These are phyloP conservation scores for Gonapodya prolifera DNA, from an alignment of 192 early-diverging fungal genomes.

Conservation along the genomic window DNA sequence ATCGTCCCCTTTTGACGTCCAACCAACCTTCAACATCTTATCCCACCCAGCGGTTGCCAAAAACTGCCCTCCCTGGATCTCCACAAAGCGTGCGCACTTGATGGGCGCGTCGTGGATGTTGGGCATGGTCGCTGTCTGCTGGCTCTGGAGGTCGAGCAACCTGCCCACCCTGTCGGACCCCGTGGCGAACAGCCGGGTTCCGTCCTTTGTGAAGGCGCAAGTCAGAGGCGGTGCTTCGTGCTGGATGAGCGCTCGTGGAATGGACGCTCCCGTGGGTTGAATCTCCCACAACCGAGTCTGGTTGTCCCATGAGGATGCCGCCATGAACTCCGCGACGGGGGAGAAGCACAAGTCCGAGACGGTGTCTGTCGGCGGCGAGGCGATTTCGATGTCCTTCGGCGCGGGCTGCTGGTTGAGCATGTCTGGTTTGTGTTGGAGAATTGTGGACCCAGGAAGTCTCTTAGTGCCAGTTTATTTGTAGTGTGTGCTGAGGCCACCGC, in stretches of 20 bases:
- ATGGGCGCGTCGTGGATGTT: constrained; percentile 78
- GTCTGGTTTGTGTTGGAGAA: no score
- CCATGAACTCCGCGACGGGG: constrained; percentile 67
- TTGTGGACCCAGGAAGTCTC: no score
- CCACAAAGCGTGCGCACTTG: constrained; percentile 62
- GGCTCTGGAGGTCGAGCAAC: constrained; percentile 71
- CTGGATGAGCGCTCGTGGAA: constrained; percentile 63
- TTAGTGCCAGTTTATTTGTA: no score
- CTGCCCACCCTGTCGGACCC: constrained; percentile 81
- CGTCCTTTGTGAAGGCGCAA: constrained; percentile 68
- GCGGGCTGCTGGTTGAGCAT: no score
- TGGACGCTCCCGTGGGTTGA: constrained; percentile 54
- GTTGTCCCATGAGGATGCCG: constrained; percentile 86
- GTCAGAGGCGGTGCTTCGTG: constrained; percentile 76
- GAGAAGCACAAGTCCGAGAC: constrained; percentile 73
- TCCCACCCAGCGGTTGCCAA: constrained; percentile 91
- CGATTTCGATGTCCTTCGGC: no score
- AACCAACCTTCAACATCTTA: constrained; percentile 61
- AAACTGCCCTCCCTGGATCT: constrained; percentile 32
- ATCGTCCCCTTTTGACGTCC: neutral
- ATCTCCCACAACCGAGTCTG: constrained; percentile 90
- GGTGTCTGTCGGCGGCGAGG: constrained; percentile 56
- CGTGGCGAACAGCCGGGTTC: constrained; percentile 75
- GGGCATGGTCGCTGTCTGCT: constrained; percentile 71
- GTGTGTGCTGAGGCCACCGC: no score